Evolutionary conservation across 2,329 filamentous ascomycete genomes (phyloP).

Genomic region (Venturia nashicola): DNA sequence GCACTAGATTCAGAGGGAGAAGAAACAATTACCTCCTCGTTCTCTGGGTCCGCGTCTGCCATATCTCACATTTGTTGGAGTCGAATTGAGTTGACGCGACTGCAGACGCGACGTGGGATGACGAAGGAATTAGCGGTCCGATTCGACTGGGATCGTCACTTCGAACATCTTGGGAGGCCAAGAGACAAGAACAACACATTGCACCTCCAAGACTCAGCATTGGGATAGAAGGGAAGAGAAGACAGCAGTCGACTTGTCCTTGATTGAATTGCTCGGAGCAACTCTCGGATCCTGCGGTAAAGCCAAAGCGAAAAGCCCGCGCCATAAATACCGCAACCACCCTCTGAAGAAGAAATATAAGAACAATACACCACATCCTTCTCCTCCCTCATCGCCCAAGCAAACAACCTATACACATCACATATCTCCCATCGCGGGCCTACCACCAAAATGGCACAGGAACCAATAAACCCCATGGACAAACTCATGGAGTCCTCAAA

Average conservation of each 20-base stretch:
- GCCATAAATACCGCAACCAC: slow-evolving; percentile 1
- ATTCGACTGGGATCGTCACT: neutral
- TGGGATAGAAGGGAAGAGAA: neutral
- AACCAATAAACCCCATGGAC: slow-evolving; percentile 9
- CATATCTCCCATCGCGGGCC: neutral
- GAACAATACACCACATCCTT: too few species aligned
- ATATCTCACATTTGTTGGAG: slow-evolving; percentile 6
- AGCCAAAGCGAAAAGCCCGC: neutral
- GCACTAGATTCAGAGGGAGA: neutral
- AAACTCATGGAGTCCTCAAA: neutral
- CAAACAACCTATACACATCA: neutral
- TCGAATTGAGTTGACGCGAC: neutral
- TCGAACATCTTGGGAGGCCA: neutral
- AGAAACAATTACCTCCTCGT: slow-evolving; percentile 3
- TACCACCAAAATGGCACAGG: slow-evolving; percentile 7
- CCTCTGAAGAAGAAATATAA: neutral
- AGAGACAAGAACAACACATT: slow-evolving; percentile 1
- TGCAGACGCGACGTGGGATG: neutral
- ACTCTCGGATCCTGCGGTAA: neutral
- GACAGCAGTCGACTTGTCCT: neutral
- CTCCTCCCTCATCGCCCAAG: neutral
- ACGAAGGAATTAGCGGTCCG: neutral
- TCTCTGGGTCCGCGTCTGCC: slow-evolving; percentile 4
- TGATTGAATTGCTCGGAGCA: neutral
- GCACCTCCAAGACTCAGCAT: neutral